These are phyloP conservation scores for Cercospora canescens DNA, from an alignment of 2,329 filamentous ascomycete genomes.

Conservation along the genomic window DNA sequence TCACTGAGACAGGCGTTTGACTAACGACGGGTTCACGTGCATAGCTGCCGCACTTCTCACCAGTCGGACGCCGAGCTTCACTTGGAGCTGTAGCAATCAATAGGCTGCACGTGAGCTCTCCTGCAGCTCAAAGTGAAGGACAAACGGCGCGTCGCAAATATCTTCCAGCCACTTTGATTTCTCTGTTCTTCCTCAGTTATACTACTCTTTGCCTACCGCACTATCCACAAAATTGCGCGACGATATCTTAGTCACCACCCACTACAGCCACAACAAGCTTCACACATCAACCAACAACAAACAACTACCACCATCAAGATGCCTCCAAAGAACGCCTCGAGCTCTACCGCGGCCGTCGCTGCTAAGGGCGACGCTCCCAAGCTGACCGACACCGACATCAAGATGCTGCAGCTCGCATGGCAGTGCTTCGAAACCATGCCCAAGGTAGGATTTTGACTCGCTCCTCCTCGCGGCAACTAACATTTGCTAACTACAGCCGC, in stretches of 20 bases:
- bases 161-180: not conserved
- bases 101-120: not conserved
- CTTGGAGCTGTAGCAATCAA: not conserved
- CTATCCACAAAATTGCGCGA: not conserved
- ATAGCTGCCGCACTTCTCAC: not conserved
- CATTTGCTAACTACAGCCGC: not conserved
- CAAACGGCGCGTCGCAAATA: not conserved
- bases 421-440: slow-evolving; percentile 13
- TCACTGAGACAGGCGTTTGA: not conserved
- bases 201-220: not conserved
- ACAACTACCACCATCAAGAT: not conserved
- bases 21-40: not conserved
- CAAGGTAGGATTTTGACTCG: slow-evolving; percentile 1
- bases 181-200: not conserved
- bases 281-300: not conserved
- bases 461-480: not conserved
- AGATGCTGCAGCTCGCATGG: slow-evolving; percentile 14
- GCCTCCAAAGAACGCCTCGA: slow-evolving; percentile 4
- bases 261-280: not conserved
- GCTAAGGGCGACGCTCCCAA: not conserved
- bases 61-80: not conserved
- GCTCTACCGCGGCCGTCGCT: not conserved
- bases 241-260: not conserved
- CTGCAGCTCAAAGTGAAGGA: not conserved
- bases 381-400: slow-evolving; percentile 10